Base-by-base conservation (phyloP, 108 stramenopile species). In the Nitzschia palea region DNA sequence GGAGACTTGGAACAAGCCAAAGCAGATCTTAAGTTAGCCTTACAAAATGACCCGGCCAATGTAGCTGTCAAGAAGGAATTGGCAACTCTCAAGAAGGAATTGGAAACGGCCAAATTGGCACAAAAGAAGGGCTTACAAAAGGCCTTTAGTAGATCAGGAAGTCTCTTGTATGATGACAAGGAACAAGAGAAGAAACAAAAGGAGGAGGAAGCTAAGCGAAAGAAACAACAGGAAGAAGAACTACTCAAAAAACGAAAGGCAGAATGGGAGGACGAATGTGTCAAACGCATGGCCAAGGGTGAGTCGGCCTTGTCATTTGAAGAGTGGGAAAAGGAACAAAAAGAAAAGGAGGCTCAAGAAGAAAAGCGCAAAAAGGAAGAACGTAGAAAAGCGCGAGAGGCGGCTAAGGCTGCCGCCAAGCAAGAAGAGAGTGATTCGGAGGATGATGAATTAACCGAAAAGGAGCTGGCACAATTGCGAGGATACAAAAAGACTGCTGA, bases 401-500 rank as follows among this genome's bases (percentile, higher is more conserved):
- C 62, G 18, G 56, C 68, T 18, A 71, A 64, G 30, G 71, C 77
- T 36, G 64, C 55, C 0, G 29, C 50, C 2, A 40, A 59, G 18
- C 44, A 59, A 26, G 66, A 77, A 18, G 59, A 73, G 20, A 62
- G 68, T 28, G 69, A 74, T 55, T 69, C 74, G 22, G 79, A 84
- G 18, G 63, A 57, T 23, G 94, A 91, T 34, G 83, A 84, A 54
- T 65, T 88, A 32, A 89, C 89, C 4, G 93, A 87, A 65, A 70
- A 74, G 33, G 89, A 87, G 59, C 34, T 91, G 50, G 70, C 71
- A 8, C 64, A 66, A 51, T 52, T 94, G 51, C 68, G 93, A 18
- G 98, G 98, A 10, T 98, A 98, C 90, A 97, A 97, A 72, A 95
- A 86, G 68, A 93, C 91, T 18, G 70, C 77, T n/a, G 96, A 98